Evolutionary conservation across 306 rosid species (phyloP), one percentile per base, ranked within the genome.

Genomic region (Prosopis cineraria): DNA sequence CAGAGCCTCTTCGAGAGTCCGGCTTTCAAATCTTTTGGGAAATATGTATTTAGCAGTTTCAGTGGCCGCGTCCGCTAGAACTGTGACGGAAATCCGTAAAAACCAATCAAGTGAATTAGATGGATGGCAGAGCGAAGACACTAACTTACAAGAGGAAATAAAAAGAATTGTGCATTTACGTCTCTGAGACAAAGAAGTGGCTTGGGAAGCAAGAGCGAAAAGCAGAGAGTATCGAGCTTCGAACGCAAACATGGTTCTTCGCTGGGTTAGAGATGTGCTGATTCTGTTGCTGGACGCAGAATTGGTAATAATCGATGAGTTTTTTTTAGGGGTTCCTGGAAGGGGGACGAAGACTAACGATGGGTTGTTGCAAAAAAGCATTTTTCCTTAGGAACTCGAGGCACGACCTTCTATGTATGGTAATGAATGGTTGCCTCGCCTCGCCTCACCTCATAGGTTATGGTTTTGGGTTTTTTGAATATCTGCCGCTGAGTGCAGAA

Each of bases 1-100:
- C 68, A 94, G 79, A 72, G 93, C 97, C 80, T 95, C 98, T 85
- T 92, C 98, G n/a, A 92, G 89, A 63, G 65, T 87, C n/a, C 88
- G 91, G 48, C 86, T 81, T 81, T 92, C 98, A 63, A 95, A 90
- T 78, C 93, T 75, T 53, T 95, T 92, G 29, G 98, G 98, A 73
- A 84, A 82, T 66, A 95, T 65, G 80, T 95, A 95, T 66, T 86
- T 95, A 5, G 88, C 88, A 10, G 92, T 87, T 85, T 95, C 98
- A 1, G 83, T 60, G 6, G 90, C 91, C 59, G 84, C 83, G 3
- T 92, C 93, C 27, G 52, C 73, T 63, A 95, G 63, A 85, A 88
- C 98, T 95, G 87, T 73, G 25, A 11, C 59, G 29, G 64, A 75
- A 31, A 62, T 34, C 29, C 41, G 5, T 10, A 24, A 25, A 65